Conservation (phyloP, 2,329 filamentous ascomycete genomes). For the Aureobasidium sp. region DNA sequence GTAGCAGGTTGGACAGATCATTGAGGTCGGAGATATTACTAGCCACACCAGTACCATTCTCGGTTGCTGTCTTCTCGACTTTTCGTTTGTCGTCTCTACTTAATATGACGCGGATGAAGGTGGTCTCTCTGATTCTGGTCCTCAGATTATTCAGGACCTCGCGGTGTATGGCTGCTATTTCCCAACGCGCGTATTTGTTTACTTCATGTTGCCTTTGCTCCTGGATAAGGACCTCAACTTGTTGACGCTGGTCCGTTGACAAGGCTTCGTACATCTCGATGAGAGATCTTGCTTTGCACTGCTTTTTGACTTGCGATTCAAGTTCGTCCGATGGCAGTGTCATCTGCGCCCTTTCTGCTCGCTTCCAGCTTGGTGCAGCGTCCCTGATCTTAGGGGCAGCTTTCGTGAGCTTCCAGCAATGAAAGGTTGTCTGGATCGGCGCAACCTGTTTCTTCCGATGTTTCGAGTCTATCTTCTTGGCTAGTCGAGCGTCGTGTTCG, state of each 20-base stretch:
- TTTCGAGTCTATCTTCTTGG: not conserved
- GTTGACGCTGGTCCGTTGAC: conserved; percentile 2
- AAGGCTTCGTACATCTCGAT: conserved; percentile 3
- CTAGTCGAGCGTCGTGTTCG: not conserved
- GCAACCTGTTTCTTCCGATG: not conserved
- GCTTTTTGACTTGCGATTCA: not conserved
- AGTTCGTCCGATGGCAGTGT: conserved; percentile 7
- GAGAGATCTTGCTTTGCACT: not conserved
- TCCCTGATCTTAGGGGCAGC: not conserved
- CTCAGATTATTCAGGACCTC: not conserved
- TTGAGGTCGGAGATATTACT: conserved; percentile 5
- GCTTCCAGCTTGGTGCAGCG: not conserved
- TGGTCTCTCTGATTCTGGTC: conserved; percentile 9
- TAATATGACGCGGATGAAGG: conserved; percentile 1
- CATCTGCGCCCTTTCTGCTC: not conserved
- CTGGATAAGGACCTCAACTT: not conserved
- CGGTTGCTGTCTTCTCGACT: not conserved
- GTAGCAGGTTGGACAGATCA: not conserved
- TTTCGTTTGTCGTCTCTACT: not conserved
- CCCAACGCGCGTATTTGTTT: not conserved
- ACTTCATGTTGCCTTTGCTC: not conserved
- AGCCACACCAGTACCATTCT: too few species aligned
- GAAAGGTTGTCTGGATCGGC: not conserved
- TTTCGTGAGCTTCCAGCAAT: conserved; percentile 11
- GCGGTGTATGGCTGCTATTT: conserved; percentile 10